Percentiles rank a stretch among this genome's conserved stretches.
phyloP scores from a whole-genome alignment of 2,329 filamentous ascomycete genomes.

The Ceratocystis cacaofunesta region DNA sequence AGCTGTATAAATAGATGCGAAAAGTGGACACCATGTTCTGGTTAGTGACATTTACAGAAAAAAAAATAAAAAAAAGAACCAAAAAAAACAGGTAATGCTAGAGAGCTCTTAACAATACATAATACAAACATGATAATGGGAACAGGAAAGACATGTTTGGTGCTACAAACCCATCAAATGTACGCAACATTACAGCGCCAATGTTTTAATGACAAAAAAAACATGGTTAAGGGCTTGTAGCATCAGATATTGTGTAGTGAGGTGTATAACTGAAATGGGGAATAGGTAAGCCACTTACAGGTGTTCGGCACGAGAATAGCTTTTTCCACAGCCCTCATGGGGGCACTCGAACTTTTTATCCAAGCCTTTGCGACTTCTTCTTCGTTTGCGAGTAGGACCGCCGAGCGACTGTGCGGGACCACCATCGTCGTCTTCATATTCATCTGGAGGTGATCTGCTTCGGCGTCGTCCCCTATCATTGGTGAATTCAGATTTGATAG shows the following conservation, averaged over 20 bases:
- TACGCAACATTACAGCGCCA: background rate
- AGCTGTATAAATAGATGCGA: conserved; percentile 28
- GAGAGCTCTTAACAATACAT: no score
- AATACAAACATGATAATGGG: background rate
- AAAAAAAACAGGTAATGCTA: no score
- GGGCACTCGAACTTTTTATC: conserved; percentile 77
- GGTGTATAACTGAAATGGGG: background rate
- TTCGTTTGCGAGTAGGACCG: conserved; percentile 42
- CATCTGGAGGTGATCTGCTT: conserved; percentile 30
- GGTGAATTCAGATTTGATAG: conserved; percentile 28
- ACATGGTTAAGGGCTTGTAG: background rate
- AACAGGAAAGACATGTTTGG: background rate
- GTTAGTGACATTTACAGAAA: background rate
- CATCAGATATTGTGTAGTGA: conserved; percentile 14
- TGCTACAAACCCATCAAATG: background rate
- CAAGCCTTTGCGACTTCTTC: conserved; percentile 60
- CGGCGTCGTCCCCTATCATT: conserved; percentile 28
- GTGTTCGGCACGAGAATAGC: conserved; percentile 91
- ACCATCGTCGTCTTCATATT: conserved; percentile 28
- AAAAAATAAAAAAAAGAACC: no score
- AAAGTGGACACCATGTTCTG: background rate
- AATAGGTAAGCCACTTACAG: conserved; percentile 41
- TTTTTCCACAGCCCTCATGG: conserved; percentile 80
- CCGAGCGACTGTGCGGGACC: conserved; percentile 32
- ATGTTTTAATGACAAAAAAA: background rate